Base-by-base conservation (phyloP, 169 alveolate species). In the Eimeria nieschulzi region DNA sequence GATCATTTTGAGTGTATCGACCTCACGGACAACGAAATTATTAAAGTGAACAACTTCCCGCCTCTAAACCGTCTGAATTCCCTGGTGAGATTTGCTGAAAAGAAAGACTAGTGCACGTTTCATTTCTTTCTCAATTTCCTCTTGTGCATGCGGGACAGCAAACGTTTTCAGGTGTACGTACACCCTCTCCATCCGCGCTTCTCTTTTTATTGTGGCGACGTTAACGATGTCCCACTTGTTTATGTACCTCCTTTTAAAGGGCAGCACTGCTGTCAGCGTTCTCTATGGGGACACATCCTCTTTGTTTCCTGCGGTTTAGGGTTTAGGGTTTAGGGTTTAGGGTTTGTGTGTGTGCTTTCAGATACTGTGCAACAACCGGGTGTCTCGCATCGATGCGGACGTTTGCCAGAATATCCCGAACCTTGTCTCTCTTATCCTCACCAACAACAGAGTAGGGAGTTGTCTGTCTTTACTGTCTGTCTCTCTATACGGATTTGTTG, bases 1-100 rank as follows among this genome's bases (percentile, higher is more conserved):
- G 99, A 97, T 86, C 96, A 96, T 94, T 97, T 94, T 84, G 98
- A 96, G 78, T 96, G 98, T 94, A 95, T 97, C 59, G 98, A 97
- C 92, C 90, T 97, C 85, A 95, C 97, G 87, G 97, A 97, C 95
- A 97, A 97, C 90, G 98, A 97, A 90, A 96, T 97, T 17, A 95
- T 95, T 53, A 96, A 96, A 92, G 95, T 97, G 61, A 96, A 95
- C 55, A 96, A 96, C 84, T 91, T 97, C 56, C 98, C 98, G 39
- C 96, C 95, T 78, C 94, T 97, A 39, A 95, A 96, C 61, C 95
- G 96, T 66, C 94, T 97, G 75, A 95, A 91, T 85, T 95, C 98
- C 25, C 90, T 97, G 94, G 97, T 97, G 91, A 71, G 94, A 3
- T 33, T 33, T 33, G 46, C 46, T 33, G 46, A 33, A 33, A 33